Evolutionary conservation across 2,329 filamentous ascomycete genomes (phyloP).

Genomic region (Trichoderma sp.): DNA sequence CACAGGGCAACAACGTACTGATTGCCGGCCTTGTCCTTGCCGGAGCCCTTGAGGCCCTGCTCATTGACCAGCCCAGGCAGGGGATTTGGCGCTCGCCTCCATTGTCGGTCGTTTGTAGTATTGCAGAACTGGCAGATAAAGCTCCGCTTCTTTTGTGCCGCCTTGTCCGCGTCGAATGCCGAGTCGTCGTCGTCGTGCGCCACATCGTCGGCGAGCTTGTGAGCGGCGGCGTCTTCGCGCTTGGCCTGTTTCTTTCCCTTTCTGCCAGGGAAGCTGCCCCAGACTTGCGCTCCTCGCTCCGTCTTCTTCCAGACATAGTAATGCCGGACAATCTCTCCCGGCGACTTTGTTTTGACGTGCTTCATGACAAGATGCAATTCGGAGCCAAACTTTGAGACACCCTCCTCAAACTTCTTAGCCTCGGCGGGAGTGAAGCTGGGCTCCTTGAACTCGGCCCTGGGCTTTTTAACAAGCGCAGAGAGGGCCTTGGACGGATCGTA

Average conservation of each 20-base stretch:
- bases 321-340: constrained; percentile 81
- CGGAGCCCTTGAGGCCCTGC: constrained; percentile 55
- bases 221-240: constrained; percentile 67
- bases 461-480: constrained; percentile 66
- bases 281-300: constrained; percentile 78
- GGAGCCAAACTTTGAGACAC: constrained; percentile 84
- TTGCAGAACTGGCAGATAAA: constrained; percentile 95
- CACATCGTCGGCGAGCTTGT: constrained; percentile 86
- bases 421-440: constrained; percentile 78
- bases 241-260: constrained; percentile 88
- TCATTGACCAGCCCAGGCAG: constrained; percentile 69
- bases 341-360: constrained; percentile 80
- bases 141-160: constrained; percentile 71
- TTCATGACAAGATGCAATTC: constrained; percentile 82
- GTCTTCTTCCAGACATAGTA: constrained; percentile 99
- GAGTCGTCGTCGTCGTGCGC: constrained; percentile 93
- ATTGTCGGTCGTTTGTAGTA: constrained; percentile 78
- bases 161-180: constrained; percentile 90
- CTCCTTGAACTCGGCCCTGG: constrained; percentile 77
- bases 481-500: constrained; percentile 74
- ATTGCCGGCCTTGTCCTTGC: constrained; percentile 72
- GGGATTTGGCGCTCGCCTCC: constrained; percentile 84
- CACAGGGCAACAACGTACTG: constrained; percentile 82
- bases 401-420: constrained; percentile 89
- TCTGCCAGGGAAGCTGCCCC: constrained; percentile 83